Conservation (phyloP, 345 rosid genomes). For the Camelina hispida region DNA sequence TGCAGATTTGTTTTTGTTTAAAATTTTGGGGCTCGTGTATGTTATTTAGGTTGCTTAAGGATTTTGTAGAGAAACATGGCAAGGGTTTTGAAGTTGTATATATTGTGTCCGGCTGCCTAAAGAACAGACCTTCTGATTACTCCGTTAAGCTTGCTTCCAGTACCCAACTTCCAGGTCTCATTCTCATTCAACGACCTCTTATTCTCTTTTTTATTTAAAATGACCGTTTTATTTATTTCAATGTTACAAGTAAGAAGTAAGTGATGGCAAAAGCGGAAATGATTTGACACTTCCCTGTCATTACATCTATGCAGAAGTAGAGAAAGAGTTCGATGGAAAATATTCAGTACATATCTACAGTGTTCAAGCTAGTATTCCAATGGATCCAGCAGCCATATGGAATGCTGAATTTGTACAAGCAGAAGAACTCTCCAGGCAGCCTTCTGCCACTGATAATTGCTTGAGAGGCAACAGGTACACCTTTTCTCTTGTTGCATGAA, state of each 20-base stretch:
- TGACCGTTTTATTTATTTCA: not conserved
- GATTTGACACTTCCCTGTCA: slow-evolving; percentile 17
- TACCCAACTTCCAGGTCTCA: slow-evolving; percentile 72
- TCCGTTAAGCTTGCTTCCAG: slow-evolving; percentile 69
- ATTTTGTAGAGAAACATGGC: slow-evolving; percentile 67
- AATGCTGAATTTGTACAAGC: slow-evolving; percentile 90
- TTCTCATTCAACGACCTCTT: slow-evolving; percentile 13
- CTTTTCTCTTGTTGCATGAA: slow-evolving; percentile 18
- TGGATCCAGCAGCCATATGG: slow-evolving; percentile 84
- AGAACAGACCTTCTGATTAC: slow-evolving; percentile 62
- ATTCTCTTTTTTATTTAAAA: not conserved
- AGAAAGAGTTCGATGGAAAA: slow-evolving; percentile 67
- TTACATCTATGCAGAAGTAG: slow-evolving; percentile 64
- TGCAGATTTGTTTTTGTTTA: not conserved
- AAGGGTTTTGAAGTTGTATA: slow-evolving; percentile 70
- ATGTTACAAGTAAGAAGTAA: not conserved
- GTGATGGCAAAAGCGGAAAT: not conserved
- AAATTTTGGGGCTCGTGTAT: not conserved
- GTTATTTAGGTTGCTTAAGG: slow-evolving; percentile 70
- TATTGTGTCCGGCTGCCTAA: slow-evolving; percentile 82
- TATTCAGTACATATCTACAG: slow-evolving; percentile 82
- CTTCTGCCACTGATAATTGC: slow-evolving; percentile 63
- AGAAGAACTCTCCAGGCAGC: slow-evolving; percentile 79
- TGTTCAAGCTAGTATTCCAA: slow-evolving; percentile 82
- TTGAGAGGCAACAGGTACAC: slow-evolving; percentile 86